Base-by-base conservation (phyloP, 805 yeast species). In the Pichia phayaonensis region DNA sequence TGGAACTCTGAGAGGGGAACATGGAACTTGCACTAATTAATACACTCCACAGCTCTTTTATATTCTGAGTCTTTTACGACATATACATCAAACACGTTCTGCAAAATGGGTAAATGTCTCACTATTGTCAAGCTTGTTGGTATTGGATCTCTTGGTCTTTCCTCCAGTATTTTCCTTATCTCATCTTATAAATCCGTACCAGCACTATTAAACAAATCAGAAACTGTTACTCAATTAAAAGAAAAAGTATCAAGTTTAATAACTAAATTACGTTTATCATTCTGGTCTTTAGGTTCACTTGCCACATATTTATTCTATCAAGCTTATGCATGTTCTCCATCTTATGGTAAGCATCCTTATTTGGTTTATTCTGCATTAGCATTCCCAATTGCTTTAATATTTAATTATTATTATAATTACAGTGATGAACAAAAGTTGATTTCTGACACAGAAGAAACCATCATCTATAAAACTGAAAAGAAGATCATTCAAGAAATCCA, bases 321-420 rank as follows among this genome's bases (percentile, higher is more conserved):
- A 54, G 83, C 84, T n/a, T 85, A 74, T 61, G 68, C 68, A 46
- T 72, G 73, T 45, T 80, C 89, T 0, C 80, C 86, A 21, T 56
- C 65, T 6, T 61, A 69, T 38, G 81, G 75, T 50, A 78, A 78
- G 64, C 95, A 86, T 65, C 94, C 94, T 21, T 86, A 85, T 62
- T 73, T 86, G 60, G 60, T 86, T 15, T 86, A 86, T 62, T 72
- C 84, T 45, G 73, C 83, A n/a, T 46, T 77, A 8, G 77, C 80
- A n/a, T 73, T 74, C 31, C 79, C 81, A 11, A 42, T 71, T 38
- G 70, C 80, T 11, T 53, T 68, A n/a, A 61, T 60, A 3, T 59
- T 55, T 42, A 63, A 68, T 49, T 56, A 59, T 39, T 63, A 55
- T 48, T 56, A 52, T 27, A 61, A 58, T 26, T 61, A 59, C 45